Conservation (phyloP, 768 basidiomycete species). For the Termitomyces bulborhizus region DNA sequence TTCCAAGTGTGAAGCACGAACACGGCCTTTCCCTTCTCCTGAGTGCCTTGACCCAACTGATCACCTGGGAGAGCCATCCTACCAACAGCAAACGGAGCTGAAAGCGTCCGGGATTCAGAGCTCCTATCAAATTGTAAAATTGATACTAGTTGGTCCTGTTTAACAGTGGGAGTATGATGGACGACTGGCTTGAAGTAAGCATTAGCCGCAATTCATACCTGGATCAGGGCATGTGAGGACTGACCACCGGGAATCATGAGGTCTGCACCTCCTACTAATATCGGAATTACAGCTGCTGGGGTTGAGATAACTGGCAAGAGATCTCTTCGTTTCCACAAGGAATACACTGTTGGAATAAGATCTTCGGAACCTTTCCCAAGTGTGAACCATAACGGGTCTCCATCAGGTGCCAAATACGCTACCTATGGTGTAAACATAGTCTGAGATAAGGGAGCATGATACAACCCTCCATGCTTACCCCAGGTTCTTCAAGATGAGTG, state of each 20-base stretch:
- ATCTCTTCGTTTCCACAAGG: conserved; percentile 68
- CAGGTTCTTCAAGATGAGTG: conserved; percentile 58
- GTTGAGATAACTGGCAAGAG: conserved; percentile 71
- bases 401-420: conserved; percentile 55
- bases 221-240: conserved; percentile 16
- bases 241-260: conserved; percentile 84
- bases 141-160: conserved; percentile 52
- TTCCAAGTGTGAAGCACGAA: conserved; percentile 70
- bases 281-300: conserved; percentile 61
- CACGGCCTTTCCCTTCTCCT: conserved; percentile 74
- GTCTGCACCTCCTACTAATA: conserved; percentile 75
- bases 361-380: conserved; percentile 62
- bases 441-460: not conserved
- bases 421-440: conserved; percentile 32
- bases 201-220: not conserved
- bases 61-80: conserved; percentile 54
- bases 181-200: conserved; percentile 47
- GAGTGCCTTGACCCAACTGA: conserved; percentile 32
- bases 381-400: conserved; percentile 77
- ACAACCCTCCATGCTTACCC: conserved; percentile 32
- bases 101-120: conserved; percentile 27
- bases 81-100: conserved; percentile 71
- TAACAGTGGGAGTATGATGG: conserved; percentile 37
- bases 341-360: conserved; percentile 77
- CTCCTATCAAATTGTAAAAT: conserved; percentile 43